A percentile compares a stretch with the other conserved stretches of the same genome.
These are phyloP conservation scores for Spergularia azorica DNA, from an alignment of 179 eudicot species.

Conservation along the genomic window DNA sequence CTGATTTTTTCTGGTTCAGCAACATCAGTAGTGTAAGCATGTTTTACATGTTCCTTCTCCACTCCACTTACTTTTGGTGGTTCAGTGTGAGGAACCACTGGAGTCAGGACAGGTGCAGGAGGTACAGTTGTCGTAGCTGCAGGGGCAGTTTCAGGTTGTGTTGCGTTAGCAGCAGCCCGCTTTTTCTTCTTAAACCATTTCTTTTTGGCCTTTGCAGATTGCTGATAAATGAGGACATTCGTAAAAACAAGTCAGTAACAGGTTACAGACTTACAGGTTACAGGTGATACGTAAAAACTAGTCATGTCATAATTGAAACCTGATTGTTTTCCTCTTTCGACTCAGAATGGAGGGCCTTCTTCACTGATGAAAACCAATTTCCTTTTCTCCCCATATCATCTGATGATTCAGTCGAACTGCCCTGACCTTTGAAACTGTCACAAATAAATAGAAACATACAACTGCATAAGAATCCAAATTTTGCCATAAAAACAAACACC, in stretches of 20 bases:
- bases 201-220: conserved; percentile 53
- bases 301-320: conserved; percentile 23
- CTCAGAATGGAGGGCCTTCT: conserved; percentile 74
- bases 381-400: conserved; percentile 74
- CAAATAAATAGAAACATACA: background rate
- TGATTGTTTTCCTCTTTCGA: conserved; percentile 55
- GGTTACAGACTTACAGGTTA: background rate
- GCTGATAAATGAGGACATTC: conserved; percentile 34
- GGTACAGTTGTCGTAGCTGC: conserved; percentile 26
- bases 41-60: conserved; percentile 21
- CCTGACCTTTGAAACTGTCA: background rate
- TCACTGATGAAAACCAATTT: conserved; percentile 77
- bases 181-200: conserved; percentile 61
- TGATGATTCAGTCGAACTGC: conserved; percentile 12
- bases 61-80: conserved; percentile 22
- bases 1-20: conserved; percentile 26
- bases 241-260: background rate
- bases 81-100: conserved; percentile 18
- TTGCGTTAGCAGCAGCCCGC: conserved; percentile 25
- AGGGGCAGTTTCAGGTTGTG: conserved; percentile 33
- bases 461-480: background rate
- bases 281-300: background rate
- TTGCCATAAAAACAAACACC: background rate
- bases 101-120: conserved; percentile 32
- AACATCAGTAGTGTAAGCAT: conserved; percentile 2